These are phyloP conservation scores for Anthostomella pinea DNA, from an alignment of 2,329 filamentous ascomycete genomes.

Conservation along the genomic window DNA sequence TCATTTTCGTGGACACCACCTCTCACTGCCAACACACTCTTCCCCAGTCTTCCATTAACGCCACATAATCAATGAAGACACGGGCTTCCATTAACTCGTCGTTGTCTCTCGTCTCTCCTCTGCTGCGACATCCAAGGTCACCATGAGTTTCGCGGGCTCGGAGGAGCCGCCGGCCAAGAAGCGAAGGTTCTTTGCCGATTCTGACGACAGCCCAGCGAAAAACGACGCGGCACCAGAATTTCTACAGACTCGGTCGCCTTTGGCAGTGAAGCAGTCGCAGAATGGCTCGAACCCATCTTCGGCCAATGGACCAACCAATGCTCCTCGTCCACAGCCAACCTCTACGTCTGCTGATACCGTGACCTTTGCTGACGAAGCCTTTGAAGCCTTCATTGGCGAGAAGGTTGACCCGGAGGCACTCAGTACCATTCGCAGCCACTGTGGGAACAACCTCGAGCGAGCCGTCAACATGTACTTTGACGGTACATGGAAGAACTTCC, in stretches of 20 bases:
- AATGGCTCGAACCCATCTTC: conserved; percentile 16
- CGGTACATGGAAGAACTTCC: conserved; percentile 59
- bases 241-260: conserved; percentile 15
- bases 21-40: too few species aligned
- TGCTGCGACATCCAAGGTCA: conserved; percentile 5
- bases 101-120: neutral
- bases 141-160: conserved; percentile 39
- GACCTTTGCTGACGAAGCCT: conserved; percentile 55
- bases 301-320: neutral
- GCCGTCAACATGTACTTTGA: conserved; percentile 71
- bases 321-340: conserved; percentile 5
- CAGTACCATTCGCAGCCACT: conserved; percentile 49
- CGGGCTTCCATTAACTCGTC: too few species aligned
- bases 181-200: conserved; percentile 41
- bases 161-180: conserved; percentile 35
- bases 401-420: conserved; percentile 50
- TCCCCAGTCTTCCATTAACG: too few species aligned
- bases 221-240: conserved; percentile 17
- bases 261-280: conserved; percentile 19
- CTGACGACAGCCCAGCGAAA: conserved; percentile 26
- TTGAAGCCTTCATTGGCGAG: conserved; percentile 59
- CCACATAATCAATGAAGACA: too few species aligned
- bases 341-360: conserved; percentile 15
- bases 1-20: too few species aligned
- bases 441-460: conserved; percentile 56